Evolutionary conservation across 2,329 filamentous ascomycete genomes (phyloP).

Genomic region (Penicillium sp.): DNA sequence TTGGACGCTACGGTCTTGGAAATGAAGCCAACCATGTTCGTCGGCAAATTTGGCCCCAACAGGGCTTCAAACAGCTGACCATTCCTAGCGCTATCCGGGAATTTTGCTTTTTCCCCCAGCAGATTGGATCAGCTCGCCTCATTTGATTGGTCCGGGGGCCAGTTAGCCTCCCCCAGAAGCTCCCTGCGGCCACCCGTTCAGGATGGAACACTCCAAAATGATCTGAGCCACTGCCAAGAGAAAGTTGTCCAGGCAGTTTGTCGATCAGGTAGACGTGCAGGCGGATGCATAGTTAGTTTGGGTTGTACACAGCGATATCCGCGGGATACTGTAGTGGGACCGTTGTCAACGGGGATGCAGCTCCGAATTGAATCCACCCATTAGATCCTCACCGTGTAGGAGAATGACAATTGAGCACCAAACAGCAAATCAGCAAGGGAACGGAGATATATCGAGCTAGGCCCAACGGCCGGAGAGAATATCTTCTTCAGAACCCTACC

Average conservation of each 20-base stretch:
- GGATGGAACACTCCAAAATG: slow-evolving; percentile 26
- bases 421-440: background rate
- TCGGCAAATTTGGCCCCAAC: background rate
- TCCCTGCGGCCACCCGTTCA: slow-evolving; percentile 32
- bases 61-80: background rate
- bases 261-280: slow-evolving; percentile 8
- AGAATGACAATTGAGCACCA: background rate
- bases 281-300: slow-evolving; percentile 2
- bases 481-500: background rate
- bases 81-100: background rate
- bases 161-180: slow-evolving; percentile 22
- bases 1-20: slow-evolving; percentile 11
- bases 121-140: slow-evolving; percentile 6
- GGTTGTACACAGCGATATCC: slow-evolving; percentile 11
- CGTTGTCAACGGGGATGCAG: slow-evolving; percentile 7
- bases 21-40: slow-evolving; percentile 15
- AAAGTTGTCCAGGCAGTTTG: slow-evolving; percentile 1
- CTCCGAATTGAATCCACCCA: slow-evolving; percentile 3
- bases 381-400: background rate
- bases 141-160: slow-evolving; percentile 19
- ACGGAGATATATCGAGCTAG: background rate
- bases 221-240: slow-evolving; percentile 11
- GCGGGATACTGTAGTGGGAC: slow-evolving; percentile 1
- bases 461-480: background rate
- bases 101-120: slow-evolving; percentile 13